Percentiles rank a stretch among this genome's conserved stretches.
Evolutionary conservation across 257 asterid genomes (phyloP).

Genomic region (Catharanthus roseus): DNA sequence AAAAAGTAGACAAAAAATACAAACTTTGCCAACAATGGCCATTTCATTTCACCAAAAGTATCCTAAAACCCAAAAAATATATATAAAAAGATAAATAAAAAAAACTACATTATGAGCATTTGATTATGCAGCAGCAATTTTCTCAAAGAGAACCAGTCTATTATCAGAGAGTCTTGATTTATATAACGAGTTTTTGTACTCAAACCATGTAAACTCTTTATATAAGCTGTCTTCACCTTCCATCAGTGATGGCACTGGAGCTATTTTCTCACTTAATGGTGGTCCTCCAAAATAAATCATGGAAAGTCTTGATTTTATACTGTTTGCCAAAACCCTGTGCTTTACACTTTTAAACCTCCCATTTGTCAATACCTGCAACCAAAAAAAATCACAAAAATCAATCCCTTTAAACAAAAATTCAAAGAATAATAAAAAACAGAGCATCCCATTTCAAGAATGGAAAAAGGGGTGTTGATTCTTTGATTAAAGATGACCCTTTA

Average conservation of each 20-base stretch:
- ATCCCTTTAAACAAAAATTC: background rate
- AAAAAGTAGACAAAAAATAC: background rate
- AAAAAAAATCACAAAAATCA: background rate
- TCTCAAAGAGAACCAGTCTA: constrained; percentile 30
- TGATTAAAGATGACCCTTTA: too few species aligned
- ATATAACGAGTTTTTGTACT: constrained; percentile 35
- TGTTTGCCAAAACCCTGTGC: constrained; percentile 31
- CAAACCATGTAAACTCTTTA: constrained; percentile 40
- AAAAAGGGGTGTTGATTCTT: too few species aligned
- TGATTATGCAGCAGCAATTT: constrained; percentile 26
- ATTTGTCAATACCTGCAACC: constrained; percentile 42
- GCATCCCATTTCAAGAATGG: too few species aligned
- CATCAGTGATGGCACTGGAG: constrained; percentile 31
- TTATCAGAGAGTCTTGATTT: constrained; percentile 29
- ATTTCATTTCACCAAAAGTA: background rate
- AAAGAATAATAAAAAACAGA: background rate
- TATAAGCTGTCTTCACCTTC: constrained; percentile 35
- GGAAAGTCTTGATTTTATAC: constrained; percentile 30
- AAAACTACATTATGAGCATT: too few species aligned
- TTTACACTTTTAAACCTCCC: constrained; percentile 37
- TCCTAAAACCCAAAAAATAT: background rate
- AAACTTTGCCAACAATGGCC: constrained; percentile 8
- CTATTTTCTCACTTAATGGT: constrained; percentile 36
- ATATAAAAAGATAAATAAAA: too few species aligned
- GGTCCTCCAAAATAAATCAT: constrained; percentile 44